Conservation (phyloP, 2,329 filamentous ascomycete genomes). For the Xylaria sp. region DNA sequence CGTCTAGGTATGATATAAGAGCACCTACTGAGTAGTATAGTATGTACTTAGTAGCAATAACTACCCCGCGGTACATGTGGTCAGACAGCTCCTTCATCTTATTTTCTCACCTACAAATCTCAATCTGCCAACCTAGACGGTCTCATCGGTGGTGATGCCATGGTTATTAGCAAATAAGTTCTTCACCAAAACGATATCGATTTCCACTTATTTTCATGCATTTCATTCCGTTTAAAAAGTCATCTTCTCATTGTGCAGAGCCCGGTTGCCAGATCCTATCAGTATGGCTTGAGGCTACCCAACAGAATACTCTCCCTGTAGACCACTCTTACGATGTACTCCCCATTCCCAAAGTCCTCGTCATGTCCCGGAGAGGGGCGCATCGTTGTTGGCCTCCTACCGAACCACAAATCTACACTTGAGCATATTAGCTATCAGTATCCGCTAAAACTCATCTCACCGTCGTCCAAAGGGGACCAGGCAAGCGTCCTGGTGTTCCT, state of each 20-base stretch:
- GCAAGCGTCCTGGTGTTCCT: conserved; percentile 84
- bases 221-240: neutral
- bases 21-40: no score
- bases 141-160: neutral
- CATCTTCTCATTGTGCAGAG: neutral
- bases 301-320: neutral
- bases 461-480: conserved; percentile 71
- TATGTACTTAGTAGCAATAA: no score
- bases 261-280: conserved; percentile 15
- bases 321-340: conserved; percentile 48
- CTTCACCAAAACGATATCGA: neutral
- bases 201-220: neutral
- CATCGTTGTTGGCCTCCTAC: conserved; percentile 77
- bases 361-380: conserved; percentile 81
- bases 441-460: conserved; percentile 91
- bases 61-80: no score
- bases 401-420: conserved; percentile 76
- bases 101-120: neutral
- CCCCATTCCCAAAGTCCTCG: conserved; percentile 80
- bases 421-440: conserved; percentile 88
- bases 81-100: neutral
- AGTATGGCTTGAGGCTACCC: conserved; percentile 28
- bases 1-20: no score
- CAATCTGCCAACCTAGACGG: neutral
- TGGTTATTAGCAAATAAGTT: neutral